phyloP scores from a whole-genome alignment of 2,329 filamentous ascomycete species.

The Colletotrichum musae region DNA sequence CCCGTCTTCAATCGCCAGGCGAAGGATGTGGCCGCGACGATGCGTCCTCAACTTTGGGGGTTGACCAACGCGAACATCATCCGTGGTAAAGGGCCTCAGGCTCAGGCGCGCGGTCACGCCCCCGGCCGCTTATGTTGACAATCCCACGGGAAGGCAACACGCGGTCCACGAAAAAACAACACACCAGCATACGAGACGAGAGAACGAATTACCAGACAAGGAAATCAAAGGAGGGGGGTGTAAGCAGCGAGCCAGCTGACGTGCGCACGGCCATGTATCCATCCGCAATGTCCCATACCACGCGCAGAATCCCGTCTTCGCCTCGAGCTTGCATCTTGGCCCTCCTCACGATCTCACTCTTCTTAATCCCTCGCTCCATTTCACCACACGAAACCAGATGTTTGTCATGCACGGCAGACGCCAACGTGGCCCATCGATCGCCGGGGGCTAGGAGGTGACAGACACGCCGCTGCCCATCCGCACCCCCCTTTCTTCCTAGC shows the following conservation, averaged over 20 bases:
- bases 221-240: conserved; percentile 9
- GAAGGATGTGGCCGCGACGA: not conserved
- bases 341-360: conserved; percentile 17
- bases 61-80: not conserved
- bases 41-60: not conserved
- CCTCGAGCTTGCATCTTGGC: conserved; percentile 7
- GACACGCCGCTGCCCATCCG: not conserved
- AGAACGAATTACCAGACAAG: conserved; percentile 1
- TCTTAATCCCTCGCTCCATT: not conserved
- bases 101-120: not conserved
- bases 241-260: conserved; percentile 39
- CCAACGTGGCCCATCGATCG: conserved; percentile 14
- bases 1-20: not conserved
- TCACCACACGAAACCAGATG: conserved; percentile 8
- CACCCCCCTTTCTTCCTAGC: not conserved
- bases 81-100: not conserved
- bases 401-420: conserved; percentile 14
- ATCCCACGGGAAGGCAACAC: not conserved
- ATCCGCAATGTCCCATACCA: conserved; percentile 17
- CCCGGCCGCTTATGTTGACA: not conserved
- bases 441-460: not conserved
- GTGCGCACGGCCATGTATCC: conserved; percentile 9
- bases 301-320: conserved; percentile 4
- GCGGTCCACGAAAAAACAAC: not conserved
- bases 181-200: not conserved